Conservation (phyloP, 1,284 basidiomycete genomes). For the Ceratobasidium sp. region DNA sequence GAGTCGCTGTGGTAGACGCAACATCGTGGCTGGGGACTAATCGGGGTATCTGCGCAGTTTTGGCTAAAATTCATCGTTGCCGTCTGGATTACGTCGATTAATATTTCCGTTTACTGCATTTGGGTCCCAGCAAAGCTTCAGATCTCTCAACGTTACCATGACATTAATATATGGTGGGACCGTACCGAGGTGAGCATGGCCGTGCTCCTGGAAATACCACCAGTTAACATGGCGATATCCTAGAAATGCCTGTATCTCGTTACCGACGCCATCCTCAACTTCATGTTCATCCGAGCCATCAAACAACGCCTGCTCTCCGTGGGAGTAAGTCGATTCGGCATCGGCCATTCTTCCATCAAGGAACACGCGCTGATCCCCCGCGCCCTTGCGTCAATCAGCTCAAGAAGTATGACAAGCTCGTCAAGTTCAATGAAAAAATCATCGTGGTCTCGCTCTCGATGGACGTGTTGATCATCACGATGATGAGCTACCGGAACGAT, state of each 20-base stretch:
- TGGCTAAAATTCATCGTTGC: constrained; percentile 45
- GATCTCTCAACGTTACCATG: constrained; percentile 40
- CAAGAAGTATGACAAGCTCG: constrained; percentile 44
- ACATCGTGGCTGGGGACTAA: too few species aligned
- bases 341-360: not conserved
- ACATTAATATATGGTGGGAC: constrained; percentile 45
- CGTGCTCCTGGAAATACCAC: too few species aligned
- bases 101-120: constrained; percentile 45
- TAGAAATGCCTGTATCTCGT: constrained; percentile 46
- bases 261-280: constrained; percentile 45
- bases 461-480: constrained; percentile 45
- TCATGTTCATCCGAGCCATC: constrained; percentile 44
- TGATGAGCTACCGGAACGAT: constrained; percentile 44
- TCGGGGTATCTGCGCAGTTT: not conserved
- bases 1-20: not conserved
- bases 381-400: not conserved
- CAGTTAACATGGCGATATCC: not conserved
- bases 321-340: constrained; percentile 28
- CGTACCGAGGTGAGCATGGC: constrained; percentile 32
- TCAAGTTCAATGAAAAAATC: constrained; percentile 44
- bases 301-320: constrained; percentile 42
- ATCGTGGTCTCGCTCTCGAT: constrained; percentile 44
- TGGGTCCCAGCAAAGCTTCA: constrained; percentile 46
- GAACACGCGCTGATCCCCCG: too few species aligned
- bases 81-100: constrained; percentile 42